Percentiles rank a stretch among this genome's conserved stretches.
phyloP scores from a whole-genome alignment of 495 filamentous ascomycete genomes.

The Xylaria palmicola region DNA sequence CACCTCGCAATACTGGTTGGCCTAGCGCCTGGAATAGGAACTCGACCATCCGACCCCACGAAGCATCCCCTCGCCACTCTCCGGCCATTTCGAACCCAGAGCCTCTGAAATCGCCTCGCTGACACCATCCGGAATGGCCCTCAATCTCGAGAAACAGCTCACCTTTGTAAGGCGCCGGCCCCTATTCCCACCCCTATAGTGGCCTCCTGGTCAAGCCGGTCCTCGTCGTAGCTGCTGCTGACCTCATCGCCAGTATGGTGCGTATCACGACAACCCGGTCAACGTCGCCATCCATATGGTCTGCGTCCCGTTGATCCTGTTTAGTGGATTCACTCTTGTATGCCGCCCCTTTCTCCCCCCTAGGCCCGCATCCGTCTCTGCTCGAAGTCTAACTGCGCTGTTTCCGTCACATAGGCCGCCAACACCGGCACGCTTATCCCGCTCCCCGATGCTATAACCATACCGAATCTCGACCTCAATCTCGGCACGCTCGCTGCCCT shows the following conservation, averaged over 20 bases:
- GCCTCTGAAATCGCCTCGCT: neutral
- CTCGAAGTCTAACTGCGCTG: constrained; percentile 16
- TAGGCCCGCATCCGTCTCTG: neutral
- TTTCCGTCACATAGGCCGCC: constrained; percentile 54
- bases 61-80: neutral
- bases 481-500: constrained; percentile 72
- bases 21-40: neutral
- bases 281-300: constrained; percentile 89
- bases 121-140: constrained; percentile 31
- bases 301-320: constrained; percentile 82
- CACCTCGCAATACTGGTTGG: constrained; percentile 4
- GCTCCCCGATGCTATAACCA: constrained; percentile 64
- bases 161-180: constrained; percentile 38
- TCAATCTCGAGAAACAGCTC: constrained; percentile 52
- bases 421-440: constrained; percentile 73
- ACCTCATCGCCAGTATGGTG: constrained; percentile 69
- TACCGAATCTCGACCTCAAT: constrained; percentile 79
- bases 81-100: neutral
- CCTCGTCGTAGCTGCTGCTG: constrained; percentile 9
- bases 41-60: neutral
- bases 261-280: constrained; percentile 87
- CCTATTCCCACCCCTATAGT: neutral
- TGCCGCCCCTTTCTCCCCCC: constrained; percentile 14
- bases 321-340: constrained; percentile 80
- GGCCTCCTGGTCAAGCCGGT: neutral